Evolutionary conservation across 73 alveolate species (phyloP), one percentile per base, ranked within the genome.

Genomic region (Paramecium bursaria): DNA sequence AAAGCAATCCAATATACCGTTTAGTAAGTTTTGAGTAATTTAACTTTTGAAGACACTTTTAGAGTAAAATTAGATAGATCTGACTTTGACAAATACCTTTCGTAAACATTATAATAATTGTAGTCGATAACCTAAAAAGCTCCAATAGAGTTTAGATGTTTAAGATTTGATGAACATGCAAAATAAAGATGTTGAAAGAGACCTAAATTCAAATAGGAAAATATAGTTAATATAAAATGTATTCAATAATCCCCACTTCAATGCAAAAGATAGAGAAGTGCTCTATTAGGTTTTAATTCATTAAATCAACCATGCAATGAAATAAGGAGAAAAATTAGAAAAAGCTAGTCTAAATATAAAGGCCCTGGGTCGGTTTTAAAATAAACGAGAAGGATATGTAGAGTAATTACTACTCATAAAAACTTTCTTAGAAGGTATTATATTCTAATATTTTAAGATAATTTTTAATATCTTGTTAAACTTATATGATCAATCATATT

Each of bases 211-310:
- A 6, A 67, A 67, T 27, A 39, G 82, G 21, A 67, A 67, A 27
- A 67, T 67, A 25, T 19, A 67, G 44, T 39, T 67, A 6, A 35
- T 67, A 2, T 25, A 67, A 31, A 67, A 67, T 67, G 82, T 67
- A 1, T 67, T 67, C 22, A 42, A n/a, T 19, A 57, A 67, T 67
- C 54, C 82, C 13, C 82, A 67, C 17, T 67, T 67, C 27, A 42
- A 67, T 67, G 82, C 82, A 5, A 67, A 67, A 42, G 82, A 67
- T 15, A 67, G 82, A 67, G 82, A 67, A 42, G 60, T 67, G 26
- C 27, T 67, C 3, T 67, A 35, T 42, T 21, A 67, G 44, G 82
- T 67, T 4, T 11, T 67, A 6, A 42, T 19, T 17, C 44, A 25
- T 67, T 14, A 67, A 17, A 67, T 67, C 9, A 15, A 9, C 14